Base-by-base conservation (phyloP, 2,329 filamentous ascomycete genomes). In the Dactylonectria macrodidyma region DNA sequence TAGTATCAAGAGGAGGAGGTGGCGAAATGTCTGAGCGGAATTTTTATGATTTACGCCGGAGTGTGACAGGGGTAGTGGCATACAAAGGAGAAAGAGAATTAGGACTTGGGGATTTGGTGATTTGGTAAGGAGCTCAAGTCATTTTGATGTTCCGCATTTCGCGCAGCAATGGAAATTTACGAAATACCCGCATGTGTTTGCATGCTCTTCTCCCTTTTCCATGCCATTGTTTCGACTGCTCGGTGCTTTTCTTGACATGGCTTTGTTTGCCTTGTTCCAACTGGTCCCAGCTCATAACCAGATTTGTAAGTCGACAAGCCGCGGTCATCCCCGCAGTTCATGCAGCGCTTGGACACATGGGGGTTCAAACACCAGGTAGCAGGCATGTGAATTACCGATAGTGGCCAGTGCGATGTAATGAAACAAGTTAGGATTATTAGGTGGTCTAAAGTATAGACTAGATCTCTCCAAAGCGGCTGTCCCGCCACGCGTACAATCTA, bases 401-500 rank as follows among this genome's bases (percentile, higher is more conserved):
- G 14, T 34, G 30, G n/a, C 16, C 19, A 30, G 51, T 3, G 12
- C 36, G 14, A 44, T 6, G 26, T 16, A 46, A 48, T 34, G 46
- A 14, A 41, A 58, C 41, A 65, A 66, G 38, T 60, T 57, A 26
- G 24, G 66, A 73, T 73, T 75, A 75, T 67, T 72, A 72, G 61
- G 36, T 54, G 26, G 4, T 30, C 26, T 30, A 30, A 30, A 30
- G 26, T 30, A 30, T 51, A 51, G 47, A 26, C 26, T 59, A 66
- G 61, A 65, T 65, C 50, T 69, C 61, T 73, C 65, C 62, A 71
- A 71, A 72, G 66, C 33, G 72, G 46, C 71, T 63, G 9, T 66
- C 50, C 58, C 55, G 66, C 66, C 59, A 67, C 62, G 70, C 62
- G 36, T 71, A 70, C 70, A 73, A 73, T 71, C 70, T 70, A 58